Conservation (phyloP, 2,329 filamentous ascomycete species). For the Claviceps maximensis region DNA sequence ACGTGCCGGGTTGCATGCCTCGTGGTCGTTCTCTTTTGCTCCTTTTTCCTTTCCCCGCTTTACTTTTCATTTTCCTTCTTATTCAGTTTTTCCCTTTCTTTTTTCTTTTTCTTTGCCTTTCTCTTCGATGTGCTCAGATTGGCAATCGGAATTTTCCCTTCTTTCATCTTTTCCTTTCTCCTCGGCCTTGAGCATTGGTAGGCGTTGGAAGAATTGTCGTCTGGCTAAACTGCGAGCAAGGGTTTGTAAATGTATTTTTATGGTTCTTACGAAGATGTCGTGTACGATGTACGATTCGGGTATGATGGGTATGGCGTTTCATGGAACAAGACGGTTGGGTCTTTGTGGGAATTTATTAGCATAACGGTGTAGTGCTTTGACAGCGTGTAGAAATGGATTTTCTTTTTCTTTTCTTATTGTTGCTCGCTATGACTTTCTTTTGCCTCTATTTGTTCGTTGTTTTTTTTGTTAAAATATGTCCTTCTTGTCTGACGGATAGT, state of each 20-base stretch:
- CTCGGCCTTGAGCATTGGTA: background rate
- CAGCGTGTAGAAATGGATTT: background rate
- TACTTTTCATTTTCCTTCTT: background rate
- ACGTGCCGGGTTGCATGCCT: background rate
- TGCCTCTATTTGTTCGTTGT: background rate
- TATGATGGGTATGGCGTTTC: slow-evolving; percentile 16
- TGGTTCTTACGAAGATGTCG: slow-evolving; percentile 13
- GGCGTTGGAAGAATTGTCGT: slow-evolving; percentile 8
- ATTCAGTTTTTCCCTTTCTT: background rate
- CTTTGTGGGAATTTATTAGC: slow-evolving; percentile 3
- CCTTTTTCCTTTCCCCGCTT: background rate
- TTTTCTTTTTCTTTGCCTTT: background rate
- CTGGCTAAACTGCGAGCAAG: background rate
- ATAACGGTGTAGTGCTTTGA: background rate
- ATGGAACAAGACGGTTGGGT: background rate
- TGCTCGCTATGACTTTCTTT: background rate
- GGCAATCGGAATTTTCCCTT: background rate
- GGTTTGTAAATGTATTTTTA: background rate
- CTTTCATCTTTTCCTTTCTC: background rate
- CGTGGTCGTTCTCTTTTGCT: background rate
- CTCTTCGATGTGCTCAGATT: background rate
- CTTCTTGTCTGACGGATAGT: background rate
- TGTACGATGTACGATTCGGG: slow-evolving; percentile 8
- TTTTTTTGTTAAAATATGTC: background rate
- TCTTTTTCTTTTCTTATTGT: background rate